Percentiles rank a stretch among this genome's conserved stretches.
These are phyloP conservation scores for Sphagnum magellanicum DNA, from an alignment of 228 moss, liverwort and hornwort genomes.

Conservation along the genomic window DNA sequence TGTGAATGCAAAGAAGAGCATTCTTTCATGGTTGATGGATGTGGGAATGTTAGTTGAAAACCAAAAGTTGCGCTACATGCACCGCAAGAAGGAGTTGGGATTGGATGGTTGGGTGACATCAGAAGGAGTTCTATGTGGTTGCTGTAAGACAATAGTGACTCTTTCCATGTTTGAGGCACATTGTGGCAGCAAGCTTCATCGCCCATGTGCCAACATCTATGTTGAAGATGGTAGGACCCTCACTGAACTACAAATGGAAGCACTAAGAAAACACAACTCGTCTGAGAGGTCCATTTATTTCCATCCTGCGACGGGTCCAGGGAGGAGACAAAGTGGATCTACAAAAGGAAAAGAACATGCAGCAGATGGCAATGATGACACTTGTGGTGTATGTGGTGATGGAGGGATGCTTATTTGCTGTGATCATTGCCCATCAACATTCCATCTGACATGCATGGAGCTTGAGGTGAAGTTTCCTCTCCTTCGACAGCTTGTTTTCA, in stretches of 20 bases:
- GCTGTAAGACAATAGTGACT: slow-evolving; percentile 65
- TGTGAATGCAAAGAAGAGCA: slow-evolving; percentile 49
- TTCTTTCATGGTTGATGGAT: slow-evolving; percentile 87
- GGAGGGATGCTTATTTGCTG: slow-evolving; percentile 86
- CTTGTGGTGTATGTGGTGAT: slow-evolving; percentile 89
- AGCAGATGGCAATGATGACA: slow-evolving; percentile 82
- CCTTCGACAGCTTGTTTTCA: neutral
- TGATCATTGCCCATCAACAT: slow-evolving; percentile 93
- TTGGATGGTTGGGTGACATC: slow-evolving; percentile 68
- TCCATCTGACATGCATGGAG: slow-evolving; percentile 73
- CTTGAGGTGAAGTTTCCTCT: slow-evolving; percentile 37
- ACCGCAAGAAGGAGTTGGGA: slow-evolving; percentile 57
- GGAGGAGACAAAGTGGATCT: slow-evolving; percentile 20
- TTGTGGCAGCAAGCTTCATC: slow-evolving; percentile 91
- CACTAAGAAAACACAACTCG: slow-evolving; percentile 40
- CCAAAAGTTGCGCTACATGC: slow-evolving; percentile 59
- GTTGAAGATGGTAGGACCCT: slow-evolving; percentile 67
- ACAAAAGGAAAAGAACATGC: slow-evolving; percentile 27
- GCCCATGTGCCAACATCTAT: slow-evolving; percentile 90
- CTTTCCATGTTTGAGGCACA: slow-evolving; percentile 88
- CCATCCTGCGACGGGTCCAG: slow-evolving; percentile 26
- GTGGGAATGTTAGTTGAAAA: slow-evolving; percentile 61
- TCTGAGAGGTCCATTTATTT: slow-evolving; percentile 11
- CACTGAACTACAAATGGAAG: slow-evolving; percentile 72
- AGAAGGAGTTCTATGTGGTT: slow-evolving; percentile 77